Conservation (phyloP, 129 eudicot genomes). For the Kitagawia praeruptora region DNA sequence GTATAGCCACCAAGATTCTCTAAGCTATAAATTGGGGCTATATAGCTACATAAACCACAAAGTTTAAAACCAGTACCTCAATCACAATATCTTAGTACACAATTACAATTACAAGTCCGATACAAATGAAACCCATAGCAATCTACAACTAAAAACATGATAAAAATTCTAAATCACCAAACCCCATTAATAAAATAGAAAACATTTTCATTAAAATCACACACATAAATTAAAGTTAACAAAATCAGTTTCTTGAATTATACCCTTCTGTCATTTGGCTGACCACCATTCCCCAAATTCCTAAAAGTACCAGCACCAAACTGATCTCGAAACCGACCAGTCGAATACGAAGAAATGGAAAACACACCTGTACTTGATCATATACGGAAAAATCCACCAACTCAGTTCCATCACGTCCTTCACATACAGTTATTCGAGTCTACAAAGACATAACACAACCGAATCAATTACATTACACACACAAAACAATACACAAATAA, state of each 20-base stretch:
- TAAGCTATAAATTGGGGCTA: background rate
- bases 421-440: no score
- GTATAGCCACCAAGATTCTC: background rate
- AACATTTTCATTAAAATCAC: conserved; percentile 3
- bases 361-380: no score
- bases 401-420: no score
- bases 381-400: no score
- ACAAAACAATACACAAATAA: no score
- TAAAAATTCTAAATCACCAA: background rate
- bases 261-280: conserved; percentile 72
- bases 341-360: conserved; percentile 65
- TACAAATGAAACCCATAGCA: background rate
- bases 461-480: no score
- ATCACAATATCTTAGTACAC: background rate
- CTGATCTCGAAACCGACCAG: conserved; percentile 45
- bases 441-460: no score
- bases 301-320: conserved; percentile 23
- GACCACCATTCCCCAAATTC: conserved; percentile 38
- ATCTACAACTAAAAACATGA: background rate
- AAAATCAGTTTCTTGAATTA: conserved; percentile 8
- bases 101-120: background rate
- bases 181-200: conserved; percentile 16
- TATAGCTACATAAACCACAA: background rate
- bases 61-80: background rate
- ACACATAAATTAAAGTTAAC: background rate